A percentile compares a stretch with the other conserved stretches of the same genome.
These are phyloP conservation scores for Didymella sp. DNA, from an alignment of 2,329 filamentous ascomycete genomes.

Conservation along the genomic window DNA sequence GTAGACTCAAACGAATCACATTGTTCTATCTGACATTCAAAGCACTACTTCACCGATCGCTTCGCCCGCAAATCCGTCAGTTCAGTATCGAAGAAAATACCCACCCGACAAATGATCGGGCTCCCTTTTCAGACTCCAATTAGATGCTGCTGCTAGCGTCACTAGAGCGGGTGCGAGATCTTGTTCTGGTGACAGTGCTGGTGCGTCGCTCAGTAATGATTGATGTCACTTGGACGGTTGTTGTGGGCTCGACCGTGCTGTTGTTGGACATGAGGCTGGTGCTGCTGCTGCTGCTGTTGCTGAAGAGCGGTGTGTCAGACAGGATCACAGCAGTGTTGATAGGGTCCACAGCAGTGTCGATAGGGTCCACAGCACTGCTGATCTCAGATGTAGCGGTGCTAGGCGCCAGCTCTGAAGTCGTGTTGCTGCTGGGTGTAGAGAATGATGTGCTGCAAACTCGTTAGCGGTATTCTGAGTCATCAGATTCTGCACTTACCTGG, in stretches of 20 bases:
- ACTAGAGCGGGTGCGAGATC: background rate
- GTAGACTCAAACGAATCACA: background rate
- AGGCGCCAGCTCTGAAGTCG: background rate
- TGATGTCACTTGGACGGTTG: constrained; percentile 1
- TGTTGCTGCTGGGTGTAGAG: background rate
- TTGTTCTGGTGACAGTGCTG: background rate
- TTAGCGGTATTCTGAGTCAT: background rate
- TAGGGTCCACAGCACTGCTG: background rate
- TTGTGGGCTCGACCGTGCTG: constrained; percentile 2
- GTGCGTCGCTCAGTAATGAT: constrained; percentile 4
- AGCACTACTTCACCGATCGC: background rate
- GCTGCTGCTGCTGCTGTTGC: background rate
- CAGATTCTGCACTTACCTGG: background rate
- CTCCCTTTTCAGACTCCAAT: too few relatives aligned
- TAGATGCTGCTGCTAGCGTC: background rate
- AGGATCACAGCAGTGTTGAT: background rate
- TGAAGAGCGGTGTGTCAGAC: background rate
- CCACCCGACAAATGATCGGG: too few relatives aligned
- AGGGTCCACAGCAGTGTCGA: background rate
- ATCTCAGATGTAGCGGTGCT: background rate
- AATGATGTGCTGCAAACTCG: background rate
- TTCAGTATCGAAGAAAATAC: background rate
- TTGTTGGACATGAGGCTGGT: background rate
- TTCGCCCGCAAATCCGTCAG: constrained; percentile 1
- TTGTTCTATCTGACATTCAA: background rate